A percentile compares a stretch with the other conserved stretches of the same genome.
Conservation (phyloP, 208 protist species). For the Trypanosoma boissoni region DNA sequence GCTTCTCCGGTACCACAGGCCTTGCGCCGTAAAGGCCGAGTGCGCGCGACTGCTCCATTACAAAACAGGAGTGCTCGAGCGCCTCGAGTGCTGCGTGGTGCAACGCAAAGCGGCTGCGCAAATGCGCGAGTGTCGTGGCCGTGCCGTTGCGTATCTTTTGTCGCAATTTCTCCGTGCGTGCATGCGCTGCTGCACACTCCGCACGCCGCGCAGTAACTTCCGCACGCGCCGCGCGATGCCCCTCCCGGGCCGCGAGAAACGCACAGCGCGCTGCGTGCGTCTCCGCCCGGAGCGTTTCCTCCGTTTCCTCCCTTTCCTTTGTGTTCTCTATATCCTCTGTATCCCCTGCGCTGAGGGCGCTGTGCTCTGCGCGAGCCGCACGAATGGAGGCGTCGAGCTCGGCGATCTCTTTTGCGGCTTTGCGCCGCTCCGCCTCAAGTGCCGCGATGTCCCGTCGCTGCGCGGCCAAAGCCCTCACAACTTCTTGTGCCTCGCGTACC, state of each 20-base stretch:
- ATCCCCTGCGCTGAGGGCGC: not conserved
- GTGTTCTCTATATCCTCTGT: not conserved
- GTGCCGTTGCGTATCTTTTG: not conserved
- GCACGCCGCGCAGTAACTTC: not conserved
- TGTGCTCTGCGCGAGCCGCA: not conserved
- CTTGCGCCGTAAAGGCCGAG: no score
- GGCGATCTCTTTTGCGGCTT: not conserved
- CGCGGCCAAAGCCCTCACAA: not conserved
- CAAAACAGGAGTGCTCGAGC: not conserved
- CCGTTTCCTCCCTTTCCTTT: no score
- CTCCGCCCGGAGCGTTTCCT: no score
- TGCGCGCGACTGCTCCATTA: no score
- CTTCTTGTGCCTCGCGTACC: not conserved
- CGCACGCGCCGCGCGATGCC: no score
- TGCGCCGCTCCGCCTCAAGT: not conserved
- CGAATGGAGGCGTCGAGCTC: not conserved
- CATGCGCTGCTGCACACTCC: not conserved
- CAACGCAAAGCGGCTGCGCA: not conserved
- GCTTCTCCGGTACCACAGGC: no score
- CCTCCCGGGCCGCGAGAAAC: no score
- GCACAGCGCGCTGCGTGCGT: no score
- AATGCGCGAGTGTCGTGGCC: not conserved
- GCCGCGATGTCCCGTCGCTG: no score
- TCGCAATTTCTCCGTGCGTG: not conserved
- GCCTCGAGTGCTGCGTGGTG: conserved; percentile 1